Conservation (phyloP, 345 rosid genomes). For the Triadica sebifera region DNA sequence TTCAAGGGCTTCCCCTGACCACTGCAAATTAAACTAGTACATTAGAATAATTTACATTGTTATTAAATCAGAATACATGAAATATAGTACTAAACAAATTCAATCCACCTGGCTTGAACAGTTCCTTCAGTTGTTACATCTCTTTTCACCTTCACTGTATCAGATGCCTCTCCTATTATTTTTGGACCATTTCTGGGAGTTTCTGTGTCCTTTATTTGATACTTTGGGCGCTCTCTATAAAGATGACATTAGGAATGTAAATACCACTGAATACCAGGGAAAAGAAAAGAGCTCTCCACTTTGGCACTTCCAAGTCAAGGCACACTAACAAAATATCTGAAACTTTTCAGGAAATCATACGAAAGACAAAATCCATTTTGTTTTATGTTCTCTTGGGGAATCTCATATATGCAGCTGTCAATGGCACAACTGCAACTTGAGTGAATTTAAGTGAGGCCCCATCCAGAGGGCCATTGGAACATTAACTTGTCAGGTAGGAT, state of each 20-base stretch:
- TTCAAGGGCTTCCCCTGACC: constrained; percentile 58
- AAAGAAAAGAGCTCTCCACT: too few species aligned
- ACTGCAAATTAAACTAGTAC: constrained; percentile 38
- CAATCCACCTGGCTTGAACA: constrained; percentile 61
- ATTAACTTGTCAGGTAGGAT: background rate
- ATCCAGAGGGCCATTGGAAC: too few species aligned
- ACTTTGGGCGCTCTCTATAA: constrained; percentile 90
- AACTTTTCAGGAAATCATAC: too few species aligned
- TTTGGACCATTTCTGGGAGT: constrained; percentile 47
- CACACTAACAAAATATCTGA: too few species aligned
- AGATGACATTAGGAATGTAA: constrained; percentile 26
- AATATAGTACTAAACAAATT: constrained; percentile 17
- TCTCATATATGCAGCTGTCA: too few species aligned
- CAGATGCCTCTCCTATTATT: constrained; percentile 52
- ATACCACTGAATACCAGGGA: background rate
- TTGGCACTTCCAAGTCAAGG: too few species aligned
- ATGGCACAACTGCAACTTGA: too few species aligned
- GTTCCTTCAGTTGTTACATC: constrained; percentile 62
- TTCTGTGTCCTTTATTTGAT: constrained; percentile 63
- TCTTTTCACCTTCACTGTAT: constrained; percentile 72
- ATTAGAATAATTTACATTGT: constrained; percentile 20
- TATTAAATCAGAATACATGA: constrained; percentile 6
- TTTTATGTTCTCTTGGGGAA: too few species aligned
- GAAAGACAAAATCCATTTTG: too few species aligned
- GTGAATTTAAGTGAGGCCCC: too few species aligned